Conservation (phyloP, 495 filamentous ascomycete genomes). For the Penicillium turbatum region DNA sequence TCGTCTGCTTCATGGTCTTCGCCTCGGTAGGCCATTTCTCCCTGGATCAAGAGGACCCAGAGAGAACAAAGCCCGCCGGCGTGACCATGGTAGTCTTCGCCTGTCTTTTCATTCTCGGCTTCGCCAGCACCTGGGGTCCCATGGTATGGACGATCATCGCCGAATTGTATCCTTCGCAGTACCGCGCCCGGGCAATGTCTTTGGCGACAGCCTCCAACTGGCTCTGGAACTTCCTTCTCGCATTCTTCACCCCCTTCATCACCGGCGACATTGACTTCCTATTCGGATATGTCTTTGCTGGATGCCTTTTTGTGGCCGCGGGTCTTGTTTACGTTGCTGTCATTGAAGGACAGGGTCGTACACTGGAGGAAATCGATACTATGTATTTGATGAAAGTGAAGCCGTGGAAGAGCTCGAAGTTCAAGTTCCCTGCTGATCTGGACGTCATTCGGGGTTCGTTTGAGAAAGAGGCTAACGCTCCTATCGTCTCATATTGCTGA, state of each 20-base stretch:
- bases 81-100: conserved; percentile 69
- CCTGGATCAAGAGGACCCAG: conserved; percentile 48
- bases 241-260: conserved; percentile 77
- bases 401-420: conserved; percentile 59
- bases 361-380: conserved; percentile 74
- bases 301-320: conserved; percentile 58
- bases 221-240: conserved; percentile 82
- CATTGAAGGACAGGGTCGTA: conserved; percentile 61
- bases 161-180: conserved; percentile 73
- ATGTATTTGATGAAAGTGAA: conserved; percentile 69
- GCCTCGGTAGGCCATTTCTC: conserved; percentile 61
- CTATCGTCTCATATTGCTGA: conserved; percentile 20
- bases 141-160: conserved; percentile 76
- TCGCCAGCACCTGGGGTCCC: conserved; percentile 73
- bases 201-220: conserved; percentile 77
- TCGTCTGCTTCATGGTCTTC: conserved; percentile 66
- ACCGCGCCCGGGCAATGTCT: conserved; percentile 70
- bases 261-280: conserved; percentile 61
- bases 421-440: conserved; percentile 29
- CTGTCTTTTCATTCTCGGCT: conserved; percentile 56
- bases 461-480: conserved; percentile 13
- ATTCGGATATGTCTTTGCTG: conserved; percentile 77
- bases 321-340: conserved; percentile 67
- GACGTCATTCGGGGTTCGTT: conserved; percentile 20
- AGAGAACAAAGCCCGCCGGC: conserved; percentile 53